Evolutionary conservation across 2,329 filamentous ascomycete genomes (phyloP), one percentile per base, ranked within the genome.

Genomic region (Aspergillus aculeatinus): DNA sequence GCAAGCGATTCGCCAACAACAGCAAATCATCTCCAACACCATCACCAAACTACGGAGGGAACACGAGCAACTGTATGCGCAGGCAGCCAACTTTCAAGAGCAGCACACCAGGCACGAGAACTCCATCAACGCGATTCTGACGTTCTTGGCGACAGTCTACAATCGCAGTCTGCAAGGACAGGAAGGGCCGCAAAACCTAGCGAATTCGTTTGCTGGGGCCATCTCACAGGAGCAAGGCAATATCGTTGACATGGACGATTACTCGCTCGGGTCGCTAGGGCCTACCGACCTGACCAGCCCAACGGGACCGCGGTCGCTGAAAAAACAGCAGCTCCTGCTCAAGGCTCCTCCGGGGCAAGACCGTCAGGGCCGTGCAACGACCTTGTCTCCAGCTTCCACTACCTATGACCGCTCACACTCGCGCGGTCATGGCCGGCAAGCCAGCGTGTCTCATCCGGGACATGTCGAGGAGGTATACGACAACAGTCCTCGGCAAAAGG

Each of bases 91-190:
- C 60, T 97, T 97, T 73, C 93, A 98, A 75, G 90, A 87, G 60
- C 87, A 96, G 72, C 94, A 98, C 71, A 92, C 94, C 67, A 88
- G 95, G n/a, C 95, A 99, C 71, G 95, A 99, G 73, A 96, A 94
- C 73, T 97, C 94, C 0, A 98, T 99, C 77, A 98, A 97, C 71
- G 94, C 94, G n/a, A 98, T 99, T 63, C 83, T 99, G 48, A 96
- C 93, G 53, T 98, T 99, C 75, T 83, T 99, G 21, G 95, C 94
- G 50, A 98, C 96, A 12, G 94, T 99, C 48, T 99, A 98, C 78
- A 90, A 96, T 64, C 89, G 96, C 70, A 96, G 92, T 64, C 79
- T 99, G 53, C 93, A 97, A 72, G 91, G 93, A 39, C 89, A 94
- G 68, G 88, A 87, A 33, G 85, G 85, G 19, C 82, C 86, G 1